Conservation (phyloP, 371 early-diverging fungal genomes). For the Zychaea mexicana region DNA sequence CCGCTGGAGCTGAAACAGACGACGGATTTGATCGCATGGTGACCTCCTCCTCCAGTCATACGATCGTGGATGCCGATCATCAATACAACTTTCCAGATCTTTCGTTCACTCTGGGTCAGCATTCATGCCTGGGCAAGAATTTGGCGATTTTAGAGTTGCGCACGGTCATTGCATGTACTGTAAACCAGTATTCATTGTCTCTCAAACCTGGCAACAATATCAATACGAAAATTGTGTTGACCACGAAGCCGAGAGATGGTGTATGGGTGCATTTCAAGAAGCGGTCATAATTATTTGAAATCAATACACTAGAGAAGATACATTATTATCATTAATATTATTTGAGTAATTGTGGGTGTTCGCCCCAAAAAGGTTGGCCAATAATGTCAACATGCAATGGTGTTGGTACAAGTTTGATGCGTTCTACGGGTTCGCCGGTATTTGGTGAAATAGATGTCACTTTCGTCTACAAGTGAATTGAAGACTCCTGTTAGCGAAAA, state of each 20-base stretch:
- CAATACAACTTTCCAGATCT: conserved; percentile 52
- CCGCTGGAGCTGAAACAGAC: conserved; percentile 5
- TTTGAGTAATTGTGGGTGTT: conserved; percentile 33
- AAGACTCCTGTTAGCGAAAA: too few species aligned
- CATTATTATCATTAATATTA: neutral
- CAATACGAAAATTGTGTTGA: conserved; percentile 47
- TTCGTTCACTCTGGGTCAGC: conserved; percentile 45
- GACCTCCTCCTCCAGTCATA: neutral
- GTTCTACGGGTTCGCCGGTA: conserved; percentile 28
- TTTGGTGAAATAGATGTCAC: conserved; percentile 43
- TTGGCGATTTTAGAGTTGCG: conserved; percentile 49
- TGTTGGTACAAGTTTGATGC: conserved; percentile 43
- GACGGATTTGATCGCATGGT: conserved; percentile 5
- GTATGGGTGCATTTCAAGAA: conserved; percentile 41
- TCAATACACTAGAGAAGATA: neutral
- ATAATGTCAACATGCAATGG: conserved; percentile 86
- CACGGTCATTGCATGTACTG: conserved; percentile 38
- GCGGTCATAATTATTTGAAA: conserved; percentile 3
- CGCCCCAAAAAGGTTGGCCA: conserved; percentile 83
- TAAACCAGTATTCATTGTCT: conserved; percentile 37
- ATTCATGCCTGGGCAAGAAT: conserved; percentile 50
- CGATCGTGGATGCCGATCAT: conserved; percentile 22
- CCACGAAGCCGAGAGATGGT: conserved; percentile 48
- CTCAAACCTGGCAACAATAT: conserved; percentile 34
- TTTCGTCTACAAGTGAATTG: conserved; percentile 32